These are phyloP conservation scores for Umbelopsis sp. DNA, from an alignment of 192 early-diverging fungal genomes.

Conservation along the genomic window DNA sequence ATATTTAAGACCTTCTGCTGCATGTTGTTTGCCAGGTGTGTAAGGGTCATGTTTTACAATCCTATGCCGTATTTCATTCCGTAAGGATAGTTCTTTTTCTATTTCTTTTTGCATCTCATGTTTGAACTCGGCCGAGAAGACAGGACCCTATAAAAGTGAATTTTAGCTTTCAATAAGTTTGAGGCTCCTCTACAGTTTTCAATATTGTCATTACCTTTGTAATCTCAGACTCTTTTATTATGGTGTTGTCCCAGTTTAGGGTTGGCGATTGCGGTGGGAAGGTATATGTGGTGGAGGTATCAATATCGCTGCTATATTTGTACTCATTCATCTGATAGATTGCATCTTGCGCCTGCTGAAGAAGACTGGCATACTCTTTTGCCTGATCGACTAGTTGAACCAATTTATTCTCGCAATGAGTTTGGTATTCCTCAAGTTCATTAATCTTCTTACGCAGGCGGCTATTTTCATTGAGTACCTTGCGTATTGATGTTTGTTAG, in stretches of 20 bases:
- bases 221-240: conserved; percentile 35
- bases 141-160: conserved; percentile 37
- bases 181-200: background rate
- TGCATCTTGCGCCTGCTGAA: conserved; percentile 63
- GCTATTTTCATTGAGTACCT: conserved; percentile 55
- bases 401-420: conserved; percentile 56
- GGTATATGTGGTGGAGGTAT: background rate
- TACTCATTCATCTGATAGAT: conserved; percentile 43
- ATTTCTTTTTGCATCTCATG: conserved; percentile 52
- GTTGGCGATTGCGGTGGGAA: conserved; percentile 3
- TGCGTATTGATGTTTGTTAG: background rate
- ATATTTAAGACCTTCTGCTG: conserved; percentile 48
- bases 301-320: conserved; percentile 9
- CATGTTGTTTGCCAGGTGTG: conserved; percentile 31
- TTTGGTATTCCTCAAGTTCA: conserved; percentile 58
- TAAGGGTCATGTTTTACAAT: conserved; percentile 38
- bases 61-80: conserved; percentile 41
- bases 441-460: conserved; percentile 51
- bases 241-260: conserved; percentile 14
- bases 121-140: conserved; percentile 48
- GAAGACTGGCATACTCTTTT: conserved; percentile 57
- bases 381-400: conserved; percentile 58
- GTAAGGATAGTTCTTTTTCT: conserved; percentile 39
- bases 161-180: background rate
- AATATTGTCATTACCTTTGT: conserved; percentile 37